Percentiles rank a stretch among this genome's conserved stretches.
These are phyloP conservation scores for Paramecium octaurelia DNA, from an alignment of 73 alveolate species.

Conservation along the genomic window DNA sequence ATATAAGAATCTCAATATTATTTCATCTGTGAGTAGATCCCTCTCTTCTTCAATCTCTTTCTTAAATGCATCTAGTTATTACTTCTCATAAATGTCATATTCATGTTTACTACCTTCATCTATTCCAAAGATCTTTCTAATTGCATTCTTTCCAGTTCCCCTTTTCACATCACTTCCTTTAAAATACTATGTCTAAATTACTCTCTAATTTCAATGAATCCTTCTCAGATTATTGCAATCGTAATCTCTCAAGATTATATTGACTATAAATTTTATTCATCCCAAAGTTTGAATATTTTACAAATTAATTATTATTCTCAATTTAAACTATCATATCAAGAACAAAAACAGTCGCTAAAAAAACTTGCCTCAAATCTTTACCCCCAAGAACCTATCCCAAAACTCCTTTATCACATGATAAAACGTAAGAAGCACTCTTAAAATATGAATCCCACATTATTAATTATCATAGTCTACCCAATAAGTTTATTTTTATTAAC, in stretches of 20 bases:
- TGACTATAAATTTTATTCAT: slow-evolving; percentile 26
- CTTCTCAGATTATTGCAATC: neutral
- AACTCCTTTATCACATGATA: neutral
- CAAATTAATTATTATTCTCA: neutral
- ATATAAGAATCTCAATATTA: slow-evolving; percentile 11
- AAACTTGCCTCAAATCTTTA: neutral
- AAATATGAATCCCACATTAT: neutral
- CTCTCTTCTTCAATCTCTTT: neutral
- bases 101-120: neutral
- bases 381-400: neutral
- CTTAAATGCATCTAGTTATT: neutral
- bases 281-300: neutral
- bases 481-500: neutral
- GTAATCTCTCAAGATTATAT: neutral
- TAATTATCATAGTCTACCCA: neutral
- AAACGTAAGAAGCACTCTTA: neutral
- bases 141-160: slow-evolving; percentile 43
- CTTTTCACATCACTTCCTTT: slow-evolving; percentile 10
- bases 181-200: neutral
- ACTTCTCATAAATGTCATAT: slow-evolving; percentile 11
- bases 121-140: neutral
- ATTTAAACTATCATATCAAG: neutral
- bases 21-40: neutral
- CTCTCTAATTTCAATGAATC: neutral
- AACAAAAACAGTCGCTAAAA: neutral